A percentile compares a stretch with the other conserved stretches of the same genome.
Conservation (phyloP, 768 basidiomycete genomes). For the Collybia nuda region DNA sequence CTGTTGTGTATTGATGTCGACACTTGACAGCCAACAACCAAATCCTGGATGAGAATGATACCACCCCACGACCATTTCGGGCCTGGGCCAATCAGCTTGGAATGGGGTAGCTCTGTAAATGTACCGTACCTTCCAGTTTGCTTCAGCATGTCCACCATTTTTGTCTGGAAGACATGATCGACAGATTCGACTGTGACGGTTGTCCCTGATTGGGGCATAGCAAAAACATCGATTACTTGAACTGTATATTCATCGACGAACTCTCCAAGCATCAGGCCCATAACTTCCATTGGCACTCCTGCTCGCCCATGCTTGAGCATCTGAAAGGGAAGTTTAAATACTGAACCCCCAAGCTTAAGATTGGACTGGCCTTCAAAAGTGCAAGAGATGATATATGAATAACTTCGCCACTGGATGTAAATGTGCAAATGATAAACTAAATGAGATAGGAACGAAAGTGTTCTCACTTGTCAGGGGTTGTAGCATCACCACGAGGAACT, state of each 20-base stretch:
- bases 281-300: slow-evolving; percentile 99
- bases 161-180: slow-evolving; percentile 97
- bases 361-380: slow-evolving; percentile 77
- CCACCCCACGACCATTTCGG: slow-evolving; percentile 99
- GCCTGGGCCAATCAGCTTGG: slow-evolving; percentile 38
- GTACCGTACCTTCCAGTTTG: slow-evolving; percentile 88
- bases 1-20: slow-evolving; percentile 99
- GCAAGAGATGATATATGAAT: slow-evolving; percentile 98
- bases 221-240: slow-evolving; percentile 95
- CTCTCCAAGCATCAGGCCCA: slow-evolving; percentile 97
- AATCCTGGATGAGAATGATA: slow-evolving; percentile 99
- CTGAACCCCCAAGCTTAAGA: not conserved
- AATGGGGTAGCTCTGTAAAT: not conserved
- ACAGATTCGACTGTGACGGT: slow-evolving; percentile 97
- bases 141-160: slow-evolving; percentile 99
- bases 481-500: slow-evolving; percentile 42
- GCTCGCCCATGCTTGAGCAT: slow-evolving; percentile 99
- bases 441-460: slow-evolving; percentile 1
- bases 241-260: slow-evolving; percentile 98
- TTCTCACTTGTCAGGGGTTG: slow-evolving; percentile 75
- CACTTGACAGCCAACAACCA: slow-evolving; percentile 98
- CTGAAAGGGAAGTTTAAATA: slow-evolving; percentile 37
- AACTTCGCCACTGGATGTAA: slow-evolving; percentile 73
- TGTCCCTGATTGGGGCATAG: slow-evolving; percentile 98
- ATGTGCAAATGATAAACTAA: slow-evolving; percentile 5